Evolutionary conservation across 257 asterid species (phyloP).

Genomic region (Salvia miltiorrhiza): DNA sequence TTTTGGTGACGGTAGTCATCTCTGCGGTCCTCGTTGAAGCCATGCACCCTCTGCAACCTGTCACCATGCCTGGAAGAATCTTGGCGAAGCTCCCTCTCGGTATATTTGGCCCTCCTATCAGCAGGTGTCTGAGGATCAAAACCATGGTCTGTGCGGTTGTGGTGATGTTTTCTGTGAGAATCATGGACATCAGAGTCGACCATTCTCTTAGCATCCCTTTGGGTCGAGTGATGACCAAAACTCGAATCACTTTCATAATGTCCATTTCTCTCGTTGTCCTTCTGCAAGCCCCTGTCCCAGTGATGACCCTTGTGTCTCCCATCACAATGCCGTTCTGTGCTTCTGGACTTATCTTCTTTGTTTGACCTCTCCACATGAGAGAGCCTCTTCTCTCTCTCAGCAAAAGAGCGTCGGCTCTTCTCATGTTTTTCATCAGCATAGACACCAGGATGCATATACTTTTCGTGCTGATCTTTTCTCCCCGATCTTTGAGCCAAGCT

Average conservation of each 20-base stretch:
- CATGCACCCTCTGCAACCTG: conserved; percentile 25
- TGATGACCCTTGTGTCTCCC: conserved; percentile 42
- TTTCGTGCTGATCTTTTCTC: conserved; percentile 38
- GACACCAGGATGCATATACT: conserved; percentile 28
- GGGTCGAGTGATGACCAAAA: conserved; percentile 35
- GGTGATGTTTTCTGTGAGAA: conserved; percentile 25
- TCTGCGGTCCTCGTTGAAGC: conserved; percentile 23
- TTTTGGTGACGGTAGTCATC: conserved; percentile 35
- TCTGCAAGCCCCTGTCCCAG: conserved; percentile 44
- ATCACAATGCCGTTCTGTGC: conserved; percentile 41
- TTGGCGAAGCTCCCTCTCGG: conserved; percentile 30
- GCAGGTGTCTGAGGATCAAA: conserved; percentile 23
- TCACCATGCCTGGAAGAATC: conserved; percentile 35
- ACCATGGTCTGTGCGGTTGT: conserved; percentile 20
- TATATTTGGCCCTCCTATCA: conserved; percentile 26
- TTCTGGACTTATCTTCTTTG: conserved; percentile 34
- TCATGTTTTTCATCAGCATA: conserved; percentile 42
- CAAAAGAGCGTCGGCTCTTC: conserved; percentile 35
- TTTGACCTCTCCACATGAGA: conserved; percentile 45
- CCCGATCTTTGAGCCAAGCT: conserved; percentile 32
- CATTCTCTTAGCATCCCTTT: conserved; percentile 34
- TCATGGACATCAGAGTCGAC: conserved; percentile 26
- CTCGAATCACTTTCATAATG: conserved; percentile 49
- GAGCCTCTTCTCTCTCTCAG: conserved; percentile 45
- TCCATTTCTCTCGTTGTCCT: conserved; percentile 40